Evolutionary conservation across 129 eudicot genomes (phyloP).

Genomic region (Silybum marianum): DNA sequence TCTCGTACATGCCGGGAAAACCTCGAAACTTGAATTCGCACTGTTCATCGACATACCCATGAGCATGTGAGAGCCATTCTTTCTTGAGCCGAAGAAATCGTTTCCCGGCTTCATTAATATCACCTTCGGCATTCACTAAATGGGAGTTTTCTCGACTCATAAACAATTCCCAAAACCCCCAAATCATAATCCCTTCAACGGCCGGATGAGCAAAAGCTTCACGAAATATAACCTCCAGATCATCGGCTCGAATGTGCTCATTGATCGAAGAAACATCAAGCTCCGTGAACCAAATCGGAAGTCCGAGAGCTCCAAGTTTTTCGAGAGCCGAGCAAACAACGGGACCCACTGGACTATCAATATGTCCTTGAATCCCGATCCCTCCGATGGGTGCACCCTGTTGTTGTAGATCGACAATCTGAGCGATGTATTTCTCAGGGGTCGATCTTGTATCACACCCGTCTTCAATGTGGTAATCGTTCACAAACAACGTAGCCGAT

Average conservation of each 20-base stretch:
- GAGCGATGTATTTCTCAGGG: conserved; percentile 76
- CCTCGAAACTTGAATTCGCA: conserved; percentile 74
- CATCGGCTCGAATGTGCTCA: conserved; percentile 82
- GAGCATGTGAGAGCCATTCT: conserved; percentile 78
- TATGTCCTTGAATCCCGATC: conserved; percentile 88
- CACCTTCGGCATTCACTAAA: conserved; percentile 91
- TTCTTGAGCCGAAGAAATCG: conserved; percentile 63
- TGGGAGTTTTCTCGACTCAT: conserved; percentile 83
- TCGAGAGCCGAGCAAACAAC: conserved; percentile 74
- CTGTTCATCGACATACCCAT: conserved; percentile 62
- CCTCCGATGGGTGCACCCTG: conserved; percentile 95
- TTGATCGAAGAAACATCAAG: conserved; percentile 78
- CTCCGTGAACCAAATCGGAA: conserved; percentile 96
- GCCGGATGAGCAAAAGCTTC: conserved; percentile 95
- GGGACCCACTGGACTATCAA: conserved; percentile 81
- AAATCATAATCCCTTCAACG: conserved; percentile 86
- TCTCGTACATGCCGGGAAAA: conserved; percentile 69
- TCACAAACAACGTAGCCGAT: conserved; percentile 65
- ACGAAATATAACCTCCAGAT: conserved; percentile 84
- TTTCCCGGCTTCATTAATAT: conserved; percentile 78
- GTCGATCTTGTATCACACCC: conserved; percentile 69
- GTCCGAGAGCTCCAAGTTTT: conserved; percentile 68
- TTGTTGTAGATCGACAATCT: conserved; percentile 67
- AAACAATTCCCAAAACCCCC: conserved; percentile 99
- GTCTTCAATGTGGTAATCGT: conserved; percentile 87